phyloP scores from a whole-genome alignment of 2,329 filamentous ascomycete species.

The Monosporascus ibericus region DNA sequence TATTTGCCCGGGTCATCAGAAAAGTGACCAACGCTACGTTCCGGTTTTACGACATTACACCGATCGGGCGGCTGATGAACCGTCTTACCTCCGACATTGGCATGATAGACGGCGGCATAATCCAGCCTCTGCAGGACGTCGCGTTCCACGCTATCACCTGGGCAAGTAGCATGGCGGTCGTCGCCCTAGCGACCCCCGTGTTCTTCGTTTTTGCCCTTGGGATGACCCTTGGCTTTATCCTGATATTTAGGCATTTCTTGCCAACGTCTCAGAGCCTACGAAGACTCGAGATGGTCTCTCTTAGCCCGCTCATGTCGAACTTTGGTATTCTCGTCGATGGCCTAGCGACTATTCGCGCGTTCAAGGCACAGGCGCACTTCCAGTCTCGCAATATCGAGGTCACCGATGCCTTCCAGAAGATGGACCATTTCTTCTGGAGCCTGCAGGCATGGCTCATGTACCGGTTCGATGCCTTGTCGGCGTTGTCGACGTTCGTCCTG shows the following conservation, averaged over 20 bases:
- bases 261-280: constrained; percentile 79
- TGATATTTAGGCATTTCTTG: constrained; percentile 71
- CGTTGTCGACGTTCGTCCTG: constrained; percentile 65
- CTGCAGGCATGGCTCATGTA: constrained; percentile 80
- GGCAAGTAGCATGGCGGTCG: constrained; percentile 67
- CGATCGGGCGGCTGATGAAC: constrained; percentile 87
- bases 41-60: constrained; percentile 86
- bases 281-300: constrained; percentile 80
- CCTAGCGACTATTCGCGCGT: constrained; percentile 79
- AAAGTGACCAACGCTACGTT: constrained; percentile 76
- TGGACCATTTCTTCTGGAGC: constrained; percentile 95
- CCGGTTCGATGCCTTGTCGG: constrained; percentile 68
- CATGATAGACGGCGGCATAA: constrained; percentile 82
- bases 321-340: constrained; percentile 85
- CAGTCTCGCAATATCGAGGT: constrained; percentile 73
- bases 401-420: constrained; percentile 84
- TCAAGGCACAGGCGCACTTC: constrained; percentile 71
- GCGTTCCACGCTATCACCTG: constrained; percentile 67
- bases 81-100: constrained; percentile 85
- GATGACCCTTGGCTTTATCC: constrained; percentile 63
- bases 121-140: constrained; percentile 64
- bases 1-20: constrained; percentile 69
- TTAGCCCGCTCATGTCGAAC: constrained; percentile 86
- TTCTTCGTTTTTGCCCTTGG: constrained; percentile 68
- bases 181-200: constrained; percentile 69